A percentile compares a stretch with the other conserved stretches of the same genome.
Conservation (phyloP, 2,329 filamentous ascomycete genomes). For the Claviceps maximensis region DNA sequence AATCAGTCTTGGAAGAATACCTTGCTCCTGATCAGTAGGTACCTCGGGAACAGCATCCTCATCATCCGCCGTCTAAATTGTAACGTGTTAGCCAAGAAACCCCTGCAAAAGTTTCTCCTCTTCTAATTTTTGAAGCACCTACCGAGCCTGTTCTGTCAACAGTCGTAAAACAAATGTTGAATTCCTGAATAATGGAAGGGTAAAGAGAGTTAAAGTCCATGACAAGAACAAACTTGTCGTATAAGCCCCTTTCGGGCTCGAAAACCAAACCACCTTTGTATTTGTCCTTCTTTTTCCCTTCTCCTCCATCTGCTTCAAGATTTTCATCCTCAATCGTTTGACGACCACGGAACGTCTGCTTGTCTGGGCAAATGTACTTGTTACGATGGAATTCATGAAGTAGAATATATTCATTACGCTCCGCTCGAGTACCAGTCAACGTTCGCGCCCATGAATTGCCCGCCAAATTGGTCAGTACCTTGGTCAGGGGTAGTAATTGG, state of each 20-base stretch:
- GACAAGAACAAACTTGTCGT: constrained; percentile 95
- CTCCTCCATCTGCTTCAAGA: constrained; percentile 51
- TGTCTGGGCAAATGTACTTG: constrained; percentile 97
- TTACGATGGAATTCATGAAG: constrained; percentile 92
- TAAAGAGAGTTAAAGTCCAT: constrained; percentile 99
- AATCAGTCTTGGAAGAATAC: constrained; percentile 83
- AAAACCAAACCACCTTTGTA: constrained; percentile 98
- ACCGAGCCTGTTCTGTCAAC: constrained; percentile 66
- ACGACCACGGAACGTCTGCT: constrained; percentile 67
- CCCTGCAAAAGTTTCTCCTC: neutral
- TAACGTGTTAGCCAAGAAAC: constrained; percentile 15
- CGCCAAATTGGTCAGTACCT: constrained; percentile 88
- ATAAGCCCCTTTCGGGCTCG: constrained; percentile 91
- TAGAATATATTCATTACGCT: constrained; percentile 98
- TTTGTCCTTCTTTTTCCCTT: constrained; percentile 96
- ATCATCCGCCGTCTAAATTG: constrained; percentile 47
- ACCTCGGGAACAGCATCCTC: constrained; percentile 85
- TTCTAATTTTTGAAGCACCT: constrained; percentile 22
- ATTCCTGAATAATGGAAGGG: constrained; percentile 97
- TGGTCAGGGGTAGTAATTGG: constrained; percentile 86
- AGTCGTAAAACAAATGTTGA: constrained; percentile 98
- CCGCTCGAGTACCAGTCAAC: constrained; percentile 84
- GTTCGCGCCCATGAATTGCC: constrained; percentile 98
- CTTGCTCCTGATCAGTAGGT: constrained; percentile 62
- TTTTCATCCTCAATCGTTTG: constrained; percentile 59